A percentile compares a stretch with the other conserved stretches of the same genome.
phyloP scores from a whole-genome alignment of 2,329 filamentous ascomycete genomes.

The Beauveria sp. region DNA sequence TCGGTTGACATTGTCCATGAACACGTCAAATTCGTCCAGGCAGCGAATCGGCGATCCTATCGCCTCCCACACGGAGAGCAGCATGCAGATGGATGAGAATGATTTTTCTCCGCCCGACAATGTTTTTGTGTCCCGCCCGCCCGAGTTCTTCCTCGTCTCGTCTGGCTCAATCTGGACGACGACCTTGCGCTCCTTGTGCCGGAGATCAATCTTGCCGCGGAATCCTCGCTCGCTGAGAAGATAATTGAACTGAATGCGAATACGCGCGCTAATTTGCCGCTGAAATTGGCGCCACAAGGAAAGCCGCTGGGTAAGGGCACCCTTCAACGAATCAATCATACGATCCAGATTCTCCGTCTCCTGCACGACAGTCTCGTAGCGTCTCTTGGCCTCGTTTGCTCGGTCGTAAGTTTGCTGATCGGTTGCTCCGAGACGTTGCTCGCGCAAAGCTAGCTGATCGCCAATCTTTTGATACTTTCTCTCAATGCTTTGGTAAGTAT shows the following conservation, averaged over 20 bases:
- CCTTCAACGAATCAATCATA: conserved; percentile 39
- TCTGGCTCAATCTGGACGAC: conserved; percentile 70
- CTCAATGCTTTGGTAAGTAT: conserved; percentile 51
- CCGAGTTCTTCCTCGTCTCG: conserved; percentile 58
- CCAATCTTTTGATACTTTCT: conserved; percentile 47
- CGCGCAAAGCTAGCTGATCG: conserved; percentile 50
- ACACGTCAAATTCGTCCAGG: conserved; percentile 96
- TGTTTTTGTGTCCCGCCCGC: conserved; percentile 80
- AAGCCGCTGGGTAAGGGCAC: conserved; percentile 61
- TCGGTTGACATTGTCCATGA: conserved; percentile 97
- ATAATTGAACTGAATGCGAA: conserved; percentile 80
- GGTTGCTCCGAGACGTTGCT: conserved; percentile 51
- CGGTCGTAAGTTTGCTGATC: conserved; percentile 56
- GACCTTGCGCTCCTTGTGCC: conserved; percentile 67
- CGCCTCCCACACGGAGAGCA: conserved; percentile 92
- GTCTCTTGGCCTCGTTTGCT: conserved; percentile 31
- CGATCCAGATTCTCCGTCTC: conserved; percentile 33
- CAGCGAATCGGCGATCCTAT: conserved; percentile 95
- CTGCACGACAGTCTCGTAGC: conserved; percentile 35
- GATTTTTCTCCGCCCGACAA: conserved; percentile 96
- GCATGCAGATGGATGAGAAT: conserved; percentile 90
- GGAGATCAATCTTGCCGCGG: conserved; percentile 69
- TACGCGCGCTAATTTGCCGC: conserved; percentile 74
- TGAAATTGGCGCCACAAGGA: conserved; percentile 76
- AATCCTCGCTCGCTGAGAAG: conserved; percentile 85